Conservation (phyloP, 352 stramenopile genomes). For the Blastocystis sp. region DNA sequence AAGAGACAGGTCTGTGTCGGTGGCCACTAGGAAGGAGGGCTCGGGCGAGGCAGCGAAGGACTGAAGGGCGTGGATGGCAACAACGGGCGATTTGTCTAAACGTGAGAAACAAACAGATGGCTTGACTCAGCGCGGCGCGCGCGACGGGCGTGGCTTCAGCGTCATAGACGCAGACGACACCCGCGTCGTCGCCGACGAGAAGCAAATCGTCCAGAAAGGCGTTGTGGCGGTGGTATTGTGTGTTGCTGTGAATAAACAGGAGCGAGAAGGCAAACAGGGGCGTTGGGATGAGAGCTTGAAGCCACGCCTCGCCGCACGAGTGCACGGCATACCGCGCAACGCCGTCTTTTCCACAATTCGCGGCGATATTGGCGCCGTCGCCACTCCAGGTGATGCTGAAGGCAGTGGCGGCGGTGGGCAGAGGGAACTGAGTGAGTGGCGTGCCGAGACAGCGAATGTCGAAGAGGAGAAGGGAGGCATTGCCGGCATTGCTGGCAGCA, state of each 20-base stretch:
- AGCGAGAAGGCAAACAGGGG: background rate
- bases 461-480: background rate
- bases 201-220: constrained; percentile 37
- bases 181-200: constrained; percentile 23
- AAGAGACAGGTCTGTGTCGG: constrained; percentile 18
- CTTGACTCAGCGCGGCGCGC: no score
- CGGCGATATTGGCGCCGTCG: background rate
- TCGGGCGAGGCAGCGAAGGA: background rate
- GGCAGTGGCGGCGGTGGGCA: background rate
- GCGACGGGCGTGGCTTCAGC: background rate
- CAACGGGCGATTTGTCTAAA: background rate
- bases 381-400: constrained; percentile 1
- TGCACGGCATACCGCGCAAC: background rate
- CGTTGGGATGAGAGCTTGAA: background rate
- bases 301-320: background rate
- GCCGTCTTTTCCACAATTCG: background rate
- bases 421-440: background rate
- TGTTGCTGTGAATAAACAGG: background rate
- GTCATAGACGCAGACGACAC: background rate
- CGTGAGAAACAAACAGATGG: no score
- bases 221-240: constrained; percentile 14
- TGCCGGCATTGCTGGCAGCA: background rate
- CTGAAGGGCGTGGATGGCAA: background rate
- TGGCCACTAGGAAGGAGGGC: constrained; percentile 4
- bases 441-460: background rate